Conservation (phyloP, 2,329 filamentous ascomycete genomes). For the Ophiostoma australiae region DNA sequence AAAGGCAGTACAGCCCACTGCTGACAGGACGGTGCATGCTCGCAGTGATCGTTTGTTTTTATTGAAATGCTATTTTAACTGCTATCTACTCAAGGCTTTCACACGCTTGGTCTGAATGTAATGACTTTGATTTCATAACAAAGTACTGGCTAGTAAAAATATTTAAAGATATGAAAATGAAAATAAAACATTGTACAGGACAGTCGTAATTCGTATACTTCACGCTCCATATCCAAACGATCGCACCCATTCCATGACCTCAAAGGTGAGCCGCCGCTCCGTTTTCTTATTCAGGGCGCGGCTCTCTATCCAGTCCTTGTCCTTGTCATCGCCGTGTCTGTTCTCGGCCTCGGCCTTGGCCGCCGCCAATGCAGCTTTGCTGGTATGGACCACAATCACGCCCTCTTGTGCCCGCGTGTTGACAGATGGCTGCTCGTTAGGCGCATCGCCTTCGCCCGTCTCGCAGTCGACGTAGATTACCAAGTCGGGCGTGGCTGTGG, state of each 20-base stretch:
- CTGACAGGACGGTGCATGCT: too few relatives aligned
- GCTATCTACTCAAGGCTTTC: too few relatives aligned
- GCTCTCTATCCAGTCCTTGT: conserved; percentile 1
- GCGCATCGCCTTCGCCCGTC: neutral
- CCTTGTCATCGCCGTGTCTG: neutral
- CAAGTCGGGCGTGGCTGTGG: conserved; percentile 74
- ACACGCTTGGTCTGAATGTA: neutral
- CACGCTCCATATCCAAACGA: conserved; percentile 32
- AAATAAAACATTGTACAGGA: neutral
- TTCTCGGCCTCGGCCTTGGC: neutral
- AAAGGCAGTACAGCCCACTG: too few relatives aligned
- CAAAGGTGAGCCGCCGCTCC: conserved; percentile 73
- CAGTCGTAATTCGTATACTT: neutral
- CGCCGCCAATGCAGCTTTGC: conserved; percentile 32
- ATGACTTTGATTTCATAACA: neutral
- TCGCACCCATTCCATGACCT: conserved; percentile 76
- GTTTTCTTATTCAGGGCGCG: conserved; percentile 58
- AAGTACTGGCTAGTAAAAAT: neutral
- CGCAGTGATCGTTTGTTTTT: too few relatives aligned
- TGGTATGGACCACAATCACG: conserved; percentile 49
- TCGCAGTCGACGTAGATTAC: conserved; percentile 52
- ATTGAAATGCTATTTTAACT: too few relatives aligned
- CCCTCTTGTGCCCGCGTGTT: conserved; percentile 40
- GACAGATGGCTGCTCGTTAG: conserved; percentile 32
- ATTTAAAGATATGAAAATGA: neutral